Conservation (phyloP, 108 stramenopile species). For the Fragilaria radians region DNA sequence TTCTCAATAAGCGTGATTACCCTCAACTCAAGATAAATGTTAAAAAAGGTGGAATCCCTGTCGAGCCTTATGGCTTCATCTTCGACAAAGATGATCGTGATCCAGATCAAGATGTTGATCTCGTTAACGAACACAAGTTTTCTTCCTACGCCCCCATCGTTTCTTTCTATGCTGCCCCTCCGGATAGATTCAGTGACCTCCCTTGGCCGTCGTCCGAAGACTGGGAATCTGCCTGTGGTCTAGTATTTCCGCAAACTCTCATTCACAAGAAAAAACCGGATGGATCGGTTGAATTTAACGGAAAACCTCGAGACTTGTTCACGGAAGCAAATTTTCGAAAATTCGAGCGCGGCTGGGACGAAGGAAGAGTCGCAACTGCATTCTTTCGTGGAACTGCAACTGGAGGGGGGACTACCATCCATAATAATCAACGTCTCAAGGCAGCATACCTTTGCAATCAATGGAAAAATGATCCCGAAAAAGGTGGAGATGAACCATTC, state of each 20-base stretch:
- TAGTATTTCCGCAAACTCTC: constrained; percentile 79
- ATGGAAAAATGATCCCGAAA: constrained; percentile 86
- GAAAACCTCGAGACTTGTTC: constrained; percentile 94
- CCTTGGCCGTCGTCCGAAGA: constrained; percentile 99
- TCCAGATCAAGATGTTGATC: constrained; percentile 90
- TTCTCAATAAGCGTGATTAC: constrained; percentile 99
- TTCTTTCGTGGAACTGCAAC: constrained; percentile 99
- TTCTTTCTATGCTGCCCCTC: constrained; percentile 89
- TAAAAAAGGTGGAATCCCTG: constrained; percentile 59
- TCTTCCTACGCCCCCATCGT: constrained; percentile 92
- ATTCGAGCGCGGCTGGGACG: constrained; percentile 93
- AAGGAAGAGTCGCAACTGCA: constrained; percentile 86
- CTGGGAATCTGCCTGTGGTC: constrained; percentile 98
- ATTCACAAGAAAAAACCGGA: constrained; percentile 58
- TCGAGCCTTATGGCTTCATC: constrained; percentile 99
- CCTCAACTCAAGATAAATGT: constrained; percentile 98
- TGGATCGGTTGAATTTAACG: constrained; percentile 64
- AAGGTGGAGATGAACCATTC: constrained; percentile 83
- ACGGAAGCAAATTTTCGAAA: constrained; percentile 95
- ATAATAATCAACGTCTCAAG: constrained; percentile 96
- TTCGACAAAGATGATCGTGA: constrained; percentile 95
- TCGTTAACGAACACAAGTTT: constrained; percentile 75
- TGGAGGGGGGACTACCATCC: constrained; percentile 92
- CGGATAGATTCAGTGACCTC: constrained; percentile 92
- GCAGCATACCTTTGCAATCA: constrained; percentile 68